phyloP scores from a whole-genome alignment of 2,329 filamentous ascomycete species.

The Tolypocladium ovalisporum region DNA sequence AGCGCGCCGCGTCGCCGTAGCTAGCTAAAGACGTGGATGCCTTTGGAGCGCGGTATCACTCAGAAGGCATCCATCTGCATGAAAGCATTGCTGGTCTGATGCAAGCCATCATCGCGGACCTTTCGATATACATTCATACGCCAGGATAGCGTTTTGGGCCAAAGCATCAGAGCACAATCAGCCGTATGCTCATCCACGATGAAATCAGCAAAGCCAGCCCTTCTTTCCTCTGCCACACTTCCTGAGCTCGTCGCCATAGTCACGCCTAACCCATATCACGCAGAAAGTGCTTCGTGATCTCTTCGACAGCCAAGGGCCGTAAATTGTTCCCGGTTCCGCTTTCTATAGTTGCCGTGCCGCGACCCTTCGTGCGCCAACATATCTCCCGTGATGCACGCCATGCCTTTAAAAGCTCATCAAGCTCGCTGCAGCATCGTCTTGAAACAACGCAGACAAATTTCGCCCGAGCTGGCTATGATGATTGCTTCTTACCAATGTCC shows the following conservation, averaged over 20 bases:
- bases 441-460: no score
- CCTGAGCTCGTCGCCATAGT: background rate
- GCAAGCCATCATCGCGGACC: background rate
- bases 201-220: background rate
- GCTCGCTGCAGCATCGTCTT: background rate
- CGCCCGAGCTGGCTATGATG: background rate
- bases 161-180: background rate
- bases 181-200: background rate
- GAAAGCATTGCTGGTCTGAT: no score
- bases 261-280: background rate
- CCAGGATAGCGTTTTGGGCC: background rate
- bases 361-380: background rate
- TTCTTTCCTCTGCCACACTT: background rate
- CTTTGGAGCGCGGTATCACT: no score
- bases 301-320: background rate
- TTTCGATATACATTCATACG: background rate
- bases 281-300: background rate
- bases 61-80: no score
- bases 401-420: background rate
- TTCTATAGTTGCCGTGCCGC: background rate
- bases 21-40: no score
- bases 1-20: background rate
- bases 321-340: background rate
- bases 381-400: background rate
- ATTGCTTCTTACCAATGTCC: constrained; percentile 54